phyloP scores from a whole-genome alignment of 192 early-diverging fungal genomes.

The Coemansia umbellata region DNA sequence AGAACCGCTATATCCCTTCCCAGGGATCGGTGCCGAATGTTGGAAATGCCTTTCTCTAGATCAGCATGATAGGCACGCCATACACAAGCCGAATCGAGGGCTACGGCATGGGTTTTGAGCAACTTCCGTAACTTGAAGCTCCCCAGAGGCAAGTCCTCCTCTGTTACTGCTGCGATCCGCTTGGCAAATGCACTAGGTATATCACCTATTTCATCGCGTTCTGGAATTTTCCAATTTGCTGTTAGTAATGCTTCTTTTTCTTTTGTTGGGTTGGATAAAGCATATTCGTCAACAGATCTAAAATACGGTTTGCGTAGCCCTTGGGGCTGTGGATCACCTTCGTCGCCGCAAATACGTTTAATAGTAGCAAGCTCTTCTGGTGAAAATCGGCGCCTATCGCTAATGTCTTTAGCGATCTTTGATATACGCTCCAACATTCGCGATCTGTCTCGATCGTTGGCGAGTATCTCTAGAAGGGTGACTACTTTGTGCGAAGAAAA shows the following conservation, averaged over 20 bases:
- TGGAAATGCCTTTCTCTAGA: not conserved
- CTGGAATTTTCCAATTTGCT: not conserved
- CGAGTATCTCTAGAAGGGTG: conserved; percentile 25
- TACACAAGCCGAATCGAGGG: conserved; percentile 8
- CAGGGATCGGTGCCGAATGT: not conserved
- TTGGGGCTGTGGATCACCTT: no score
- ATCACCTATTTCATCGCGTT: not conserved
- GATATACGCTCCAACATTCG: conserved; percentile 25
- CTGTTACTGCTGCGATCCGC: not conserved
- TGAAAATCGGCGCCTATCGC: conserved; percentile 5
- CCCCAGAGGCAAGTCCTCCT: not conserved
- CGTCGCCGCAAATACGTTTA: conserved; percentile 14
- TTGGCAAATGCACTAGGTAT: not conserved
- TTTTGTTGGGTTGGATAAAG: no score
- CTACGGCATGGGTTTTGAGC: conserved; percentile 4
- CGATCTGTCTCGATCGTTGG: conserved; percentile 15
- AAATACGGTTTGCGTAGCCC: no score
- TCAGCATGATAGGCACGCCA: conserved; percentile 17
- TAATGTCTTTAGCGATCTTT: conserved; percentile 3
- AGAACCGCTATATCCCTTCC: not conserved
- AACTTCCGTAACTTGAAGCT: conserved; percentile 5
- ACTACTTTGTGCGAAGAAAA: conserved; percentile 13
- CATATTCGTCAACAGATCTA: no score
- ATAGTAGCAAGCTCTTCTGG: conserved; percentile 13
- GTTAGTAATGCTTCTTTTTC: no score